A percentile compares a stretch with the other conserved stretches of the same genome.
These are phyloP conservation scores for Brassica cretica DNA, from an alignment of 345 rosid species.

Conservation along the genomic window DNA sequence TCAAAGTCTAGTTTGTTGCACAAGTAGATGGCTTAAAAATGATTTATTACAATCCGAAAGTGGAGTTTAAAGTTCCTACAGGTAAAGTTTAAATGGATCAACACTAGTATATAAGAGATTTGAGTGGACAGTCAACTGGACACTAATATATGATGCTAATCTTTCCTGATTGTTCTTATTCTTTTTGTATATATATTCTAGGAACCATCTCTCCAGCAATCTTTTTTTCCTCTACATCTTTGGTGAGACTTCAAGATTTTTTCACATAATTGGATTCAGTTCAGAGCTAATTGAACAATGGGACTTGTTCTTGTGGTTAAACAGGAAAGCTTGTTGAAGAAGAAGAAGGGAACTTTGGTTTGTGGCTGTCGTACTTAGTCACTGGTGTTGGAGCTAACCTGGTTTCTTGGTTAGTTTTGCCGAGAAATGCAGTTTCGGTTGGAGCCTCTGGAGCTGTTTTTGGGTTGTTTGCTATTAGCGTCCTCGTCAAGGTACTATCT, in stretches of 20 bases:
- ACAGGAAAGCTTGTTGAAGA: slow-evolving; percentile 95
- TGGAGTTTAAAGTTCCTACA: no score
- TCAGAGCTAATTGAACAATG: slow-evolving; percentile 17
- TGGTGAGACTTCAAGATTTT: slow-evolving; percentile 58
- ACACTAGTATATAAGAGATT: no score
- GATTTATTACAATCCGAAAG: no score
- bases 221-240: slow-evolving; percentile 94
- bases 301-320: slow-evolving; percentile 6
- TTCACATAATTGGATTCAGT: slow-evolving; percentile 3
- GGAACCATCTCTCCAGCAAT: slow-evolving; percentile 97
- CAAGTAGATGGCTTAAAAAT: no score
- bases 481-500: slow-evolving; percentile 72
- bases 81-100: no score
- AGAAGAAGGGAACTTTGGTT: slow-evolving; percentile 79
- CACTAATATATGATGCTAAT: not conserved
- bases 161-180: slow-evolving; percentile 3
- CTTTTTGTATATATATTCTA: slow-evolving; percentile 23
- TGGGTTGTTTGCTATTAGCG: slow-evolving; percentile 85
- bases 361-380: slow-evolving; percentile 78
- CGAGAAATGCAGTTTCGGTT: slow-evolving; percentile 84
- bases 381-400: slow-evolving; percentile 93
- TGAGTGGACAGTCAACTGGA: no score
- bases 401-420: slow-evolving; percentile 89
- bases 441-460: slow-evolving; percentile 98
- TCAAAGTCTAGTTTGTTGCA: no score